These are phyloP conservation scores for Annulohypoxylon maeteangense DNA, from an alignment of 495 filamentous ascomycete species.

Conservation along the genomic window DNA sequence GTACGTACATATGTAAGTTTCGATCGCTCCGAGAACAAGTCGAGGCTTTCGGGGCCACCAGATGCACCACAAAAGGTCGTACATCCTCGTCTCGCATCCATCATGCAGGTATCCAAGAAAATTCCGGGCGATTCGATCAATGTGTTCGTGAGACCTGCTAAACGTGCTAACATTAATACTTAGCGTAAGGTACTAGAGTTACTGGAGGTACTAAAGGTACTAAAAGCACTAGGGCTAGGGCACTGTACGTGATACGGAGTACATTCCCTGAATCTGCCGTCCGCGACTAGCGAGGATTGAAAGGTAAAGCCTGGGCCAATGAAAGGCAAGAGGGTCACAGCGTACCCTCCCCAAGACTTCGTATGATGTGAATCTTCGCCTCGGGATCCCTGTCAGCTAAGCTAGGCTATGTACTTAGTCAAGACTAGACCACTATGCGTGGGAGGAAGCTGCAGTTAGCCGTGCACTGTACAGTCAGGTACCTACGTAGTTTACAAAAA, in stretches of 20 bases:
- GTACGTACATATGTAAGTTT: background rate
- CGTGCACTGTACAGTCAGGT: conserved; percentile 33
- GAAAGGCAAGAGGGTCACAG: conserved; percentile 21
- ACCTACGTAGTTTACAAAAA: conserved; percentile 41
- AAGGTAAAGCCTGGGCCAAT: background rate
- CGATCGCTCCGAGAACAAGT: conserved; percentile 6
- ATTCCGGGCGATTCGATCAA: conserved; percentile 44
- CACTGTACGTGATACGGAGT: conserved; percentile 32
- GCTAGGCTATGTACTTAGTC: background rate
- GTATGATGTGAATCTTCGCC: conserved; percentile 39
- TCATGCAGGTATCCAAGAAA: conserved; percentile 43
- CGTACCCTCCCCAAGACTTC: conserved; percentile 39
- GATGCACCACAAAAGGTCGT: background rate
- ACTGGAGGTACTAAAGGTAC: background rate
- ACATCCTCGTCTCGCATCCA: conserved; percentile 36
- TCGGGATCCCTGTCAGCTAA: conserved; percentile 36
- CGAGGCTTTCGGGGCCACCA: conserved; percentile 9
- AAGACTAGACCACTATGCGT: background rate
- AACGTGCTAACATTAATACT: conserved; percentile 20
- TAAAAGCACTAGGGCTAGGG: no score
- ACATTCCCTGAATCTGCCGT: conserved; percentile 22
- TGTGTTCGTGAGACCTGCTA: conserved; percentile 32
- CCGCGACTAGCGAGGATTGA: background rate
- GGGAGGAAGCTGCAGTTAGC: conserved; percentile 19
- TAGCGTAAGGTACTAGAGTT: conserved; percentile 2